Evolutionary conservation across 768 basidiomycete species (phyloP).

Genomic region (Collybiopsis luxurians): DNA sequence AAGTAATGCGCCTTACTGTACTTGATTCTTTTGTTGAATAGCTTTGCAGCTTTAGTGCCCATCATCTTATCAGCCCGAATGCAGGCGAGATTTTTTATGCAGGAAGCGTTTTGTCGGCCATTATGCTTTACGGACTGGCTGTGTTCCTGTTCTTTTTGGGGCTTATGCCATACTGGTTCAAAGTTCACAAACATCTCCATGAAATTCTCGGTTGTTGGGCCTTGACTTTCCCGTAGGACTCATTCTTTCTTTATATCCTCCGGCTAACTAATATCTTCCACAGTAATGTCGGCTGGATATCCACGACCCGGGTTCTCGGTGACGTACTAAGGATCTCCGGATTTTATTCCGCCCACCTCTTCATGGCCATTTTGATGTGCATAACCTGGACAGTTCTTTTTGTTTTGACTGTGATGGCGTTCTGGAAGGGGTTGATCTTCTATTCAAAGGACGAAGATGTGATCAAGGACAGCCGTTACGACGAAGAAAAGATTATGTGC

Average conservation of each 20-base stretch:
- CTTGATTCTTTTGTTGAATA: background rate
- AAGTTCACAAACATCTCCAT: conserved; percentile 41
- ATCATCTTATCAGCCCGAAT: conserved; percentile 30
- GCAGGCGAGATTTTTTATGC: conserved; percentile 48
- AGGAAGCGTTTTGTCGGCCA: conserved; percentile 31
- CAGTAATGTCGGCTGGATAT: conserved; percentile 41
- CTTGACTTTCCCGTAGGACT: conserved; percentile 42
- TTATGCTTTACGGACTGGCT: conserved; percentile 44
- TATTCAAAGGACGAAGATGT: conserved; percentile 39
- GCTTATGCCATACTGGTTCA: conserved; percentile 46
- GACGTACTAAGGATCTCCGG: conserved; percentile 38
- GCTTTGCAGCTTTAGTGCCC: conserved; percentile 26
- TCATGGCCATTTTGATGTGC: conserved; percentile 39
- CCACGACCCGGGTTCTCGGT: conserved; percentile 36
- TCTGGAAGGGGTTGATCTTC: conserved; percentile 43
- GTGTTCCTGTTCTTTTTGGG: conserved; percentile 46
- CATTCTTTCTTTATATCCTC: background rate
- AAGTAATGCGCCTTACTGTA: background rate
- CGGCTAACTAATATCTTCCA: background rate
- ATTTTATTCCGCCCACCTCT: conserved; percentile 35
- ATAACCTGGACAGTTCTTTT: conserved; percentile 39
- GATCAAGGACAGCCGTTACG: conserved; percentile 28
- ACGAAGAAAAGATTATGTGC: background rate
- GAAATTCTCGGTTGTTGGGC: conserved; percentile 53
- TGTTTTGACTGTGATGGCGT: conserved; percentile 36